Percentiles rank a stretch among this genome's conserved stretches.
These are phyloP conservation scores for Apiosordaria backusii DNA, from an alignment of 495 filamentous ascomycete species.

Conservation along the genomic window DNA sequence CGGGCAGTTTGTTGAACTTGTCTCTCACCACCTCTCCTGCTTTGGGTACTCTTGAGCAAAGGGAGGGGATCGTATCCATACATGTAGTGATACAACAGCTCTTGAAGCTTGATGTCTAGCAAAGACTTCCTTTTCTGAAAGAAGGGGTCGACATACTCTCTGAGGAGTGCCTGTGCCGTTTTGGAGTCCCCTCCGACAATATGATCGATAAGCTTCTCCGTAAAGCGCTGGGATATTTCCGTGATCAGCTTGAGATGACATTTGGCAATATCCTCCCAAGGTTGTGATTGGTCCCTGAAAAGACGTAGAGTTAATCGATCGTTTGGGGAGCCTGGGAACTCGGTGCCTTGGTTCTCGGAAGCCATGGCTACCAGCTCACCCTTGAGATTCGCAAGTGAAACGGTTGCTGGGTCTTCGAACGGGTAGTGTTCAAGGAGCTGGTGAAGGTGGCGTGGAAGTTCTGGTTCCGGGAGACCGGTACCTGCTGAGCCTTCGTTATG, in stretches of 20 bases:
- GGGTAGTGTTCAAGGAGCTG: slow-evolving; percentile 21
- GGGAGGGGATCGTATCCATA: not conserved
- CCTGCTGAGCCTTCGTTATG: not conserved
- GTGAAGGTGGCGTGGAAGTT: slow-evolving; percentile 23
- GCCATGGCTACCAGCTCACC: slow-evolving; percentile 19
- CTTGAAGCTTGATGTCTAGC: slow-evolving; percentile 35
- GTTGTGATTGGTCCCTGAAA: slow-evolving; percentile 22
- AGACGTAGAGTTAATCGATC: slow-evolving; percentile 21
- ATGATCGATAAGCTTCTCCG: slow-evolving; percentile 19
- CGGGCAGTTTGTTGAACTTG: not conserved
- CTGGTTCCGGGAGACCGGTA: not conserved
- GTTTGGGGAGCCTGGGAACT: slow-evolving; percentile 26
- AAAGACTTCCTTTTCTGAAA: slow-evolving; percentile 31
- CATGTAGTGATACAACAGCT: slow-evolving; percentile 31
- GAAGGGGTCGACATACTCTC: slow-evolving; percentile 33
- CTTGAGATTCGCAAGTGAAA: slow-evolving; percentile 5
- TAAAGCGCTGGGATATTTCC: slow-evolving; percentile 15
- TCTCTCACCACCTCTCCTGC: not conserved
- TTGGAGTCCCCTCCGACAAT: slow-evolving; percentile 20
- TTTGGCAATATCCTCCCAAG: slow-evolving; percentile 25
- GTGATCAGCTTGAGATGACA: slow-evolving; percentile 17
- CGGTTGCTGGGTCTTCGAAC: slow-evolving; percentile 18
- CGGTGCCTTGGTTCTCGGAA: slow-evolving; percentile 22
- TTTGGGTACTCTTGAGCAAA: not conserved
- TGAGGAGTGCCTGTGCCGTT: slow-evolving; percentile 25